phyloP scores from a whole-genome alignment of 116 monocot genomes.

The Papilionanthe hybrid region DNA sequence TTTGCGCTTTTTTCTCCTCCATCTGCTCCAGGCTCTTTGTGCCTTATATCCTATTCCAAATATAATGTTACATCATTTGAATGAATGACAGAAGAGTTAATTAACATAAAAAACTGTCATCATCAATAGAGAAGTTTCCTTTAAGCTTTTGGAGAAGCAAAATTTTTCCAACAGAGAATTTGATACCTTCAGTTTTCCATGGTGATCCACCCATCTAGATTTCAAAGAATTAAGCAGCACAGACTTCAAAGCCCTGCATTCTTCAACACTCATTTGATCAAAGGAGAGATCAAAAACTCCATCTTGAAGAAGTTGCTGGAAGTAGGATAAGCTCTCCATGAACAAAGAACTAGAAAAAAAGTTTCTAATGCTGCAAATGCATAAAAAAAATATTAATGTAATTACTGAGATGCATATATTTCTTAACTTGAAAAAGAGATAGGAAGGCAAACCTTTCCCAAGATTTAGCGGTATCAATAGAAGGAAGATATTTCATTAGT shows the following conservation, averaged over 20 bases:
- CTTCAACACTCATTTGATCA: constrained; percentile 26
- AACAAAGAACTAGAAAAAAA: constrained; percentile 63
- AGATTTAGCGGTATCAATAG: constrained; percentile 27
- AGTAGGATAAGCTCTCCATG: constrained; percentile 45
- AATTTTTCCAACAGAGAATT: neutral
- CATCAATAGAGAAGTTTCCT: neutral
- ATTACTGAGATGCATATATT: neutral
- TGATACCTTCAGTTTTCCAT: constrained; percentile 47
- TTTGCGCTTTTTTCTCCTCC: constrained; percentile 10
- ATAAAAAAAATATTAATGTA: neutral
- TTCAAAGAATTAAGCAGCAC: constrained; percentile 40
- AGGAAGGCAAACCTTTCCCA: constrained; percentile 18
- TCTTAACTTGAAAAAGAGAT: neutral
- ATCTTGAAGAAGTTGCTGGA: constrained; percentile 52
- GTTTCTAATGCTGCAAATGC: constrained; percentile 50
- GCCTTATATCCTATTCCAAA: constrained; percentile 25
- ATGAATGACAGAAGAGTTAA: neutral
- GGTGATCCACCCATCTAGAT: constrained; percentile 53
- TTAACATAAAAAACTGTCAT: neutral
- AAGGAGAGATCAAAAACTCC: constrained; percentile 60
- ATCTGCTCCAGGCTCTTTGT: constrained; percentile 16
- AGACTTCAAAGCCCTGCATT: constrained; percentile 42
- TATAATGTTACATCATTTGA: neutral
- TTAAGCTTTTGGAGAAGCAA: neutral
- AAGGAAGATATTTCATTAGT: constrained; percentile 44